Evolutionary conservation across 768 basidiomycete genomes (phyloP).

Genomic region (Boletus coccyginus): DNA sequence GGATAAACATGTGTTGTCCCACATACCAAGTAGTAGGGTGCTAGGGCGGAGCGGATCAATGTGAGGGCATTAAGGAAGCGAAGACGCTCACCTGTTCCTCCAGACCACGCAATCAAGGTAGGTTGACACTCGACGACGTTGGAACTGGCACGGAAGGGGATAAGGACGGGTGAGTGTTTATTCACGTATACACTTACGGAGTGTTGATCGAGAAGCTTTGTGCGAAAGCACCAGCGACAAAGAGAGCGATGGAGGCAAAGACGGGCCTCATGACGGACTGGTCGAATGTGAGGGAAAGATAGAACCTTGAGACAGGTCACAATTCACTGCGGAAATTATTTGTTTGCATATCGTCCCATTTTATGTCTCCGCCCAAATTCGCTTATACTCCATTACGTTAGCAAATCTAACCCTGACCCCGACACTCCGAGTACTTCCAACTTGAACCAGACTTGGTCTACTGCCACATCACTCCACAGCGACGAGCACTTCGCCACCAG

Average conservation of each 20-base stretch:
- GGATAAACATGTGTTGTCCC: not conserved
- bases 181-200: constrained; percentile 49
- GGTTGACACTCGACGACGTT: constrained; percentile 59
- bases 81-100: constrained; percentile 49
- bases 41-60: constrained; percentile 30
- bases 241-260: constrained; percentile 39
- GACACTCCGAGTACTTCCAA: not conserved
- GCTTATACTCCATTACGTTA: constrained; percentile 10
- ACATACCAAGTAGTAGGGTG: constrained; percentile 65
- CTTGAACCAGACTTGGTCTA: too few species aligned
- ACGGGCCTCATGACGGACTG: constrained; percentile 46
- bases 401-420: not conserved
- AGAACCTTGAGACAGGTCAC: not conserved
- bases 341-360: constrained; percentile 14
- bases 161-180: not conserved
- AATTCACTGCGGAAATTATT: constrained; percentile 9
- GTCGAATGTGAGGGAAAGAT: constrained; percentile 13
- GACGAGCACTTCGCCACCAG: not conserved
- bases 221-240: constrained; percentile 42
- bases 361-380: constrained; percentile 35
- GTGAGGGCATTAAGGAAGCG: not conserved
- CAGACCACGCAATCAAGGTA: constrained; percentile 49
- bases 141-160: constrained; percentile 31
- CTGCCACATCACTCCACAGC: not conserved
- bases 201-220: constrained; percentile 64